Percentiles rank a stretch among this genome's conserved stretches.
phyloP scores from a whole-genome alignment of 2,329 filamentous ascomycete genomes.

The Cryphonectria carpinicola region DNA sequence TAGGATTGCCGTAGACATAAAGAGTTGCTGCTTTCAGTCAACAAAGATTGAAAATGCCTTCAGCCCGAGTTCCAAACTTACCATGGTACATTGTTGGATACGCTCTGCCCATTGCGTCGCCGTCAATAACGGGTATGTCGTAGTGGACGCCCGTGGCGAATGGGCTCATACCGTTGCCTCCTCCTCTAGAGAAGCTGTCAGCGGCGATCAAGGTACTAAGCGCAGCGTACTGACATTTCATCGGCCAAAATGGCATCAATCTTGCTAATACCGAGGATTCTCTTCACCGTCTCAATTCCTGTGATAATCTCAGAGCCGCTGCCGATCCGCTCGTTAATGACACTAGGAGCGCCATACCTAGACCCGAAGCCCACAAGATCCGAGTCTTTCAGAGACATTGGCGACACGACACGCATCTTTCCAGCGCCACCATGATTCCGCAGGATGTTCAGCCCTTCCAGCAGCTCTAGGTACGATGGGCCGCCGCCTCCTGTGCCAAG shows the following conservation, averaged over 20 bases:
- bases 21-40: slow-evolving; percentile 37
- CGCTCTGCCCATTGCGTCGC: slow-evolving; percentile 44
- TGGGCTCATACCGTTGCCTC: slow-evolving; percentile 44
- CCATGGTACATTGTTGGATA: slow-evolving; percentile 45
- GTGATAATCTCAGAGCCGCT: slow-evolving; percentile 43
- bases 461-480: slow-evolving; percentile 38
- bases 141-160: slow-evolving; percentile 41
- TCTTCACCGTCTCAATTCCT: slow-evolving; percentile 43
- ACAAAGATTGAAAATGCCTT: background rate
- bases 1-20: slow-evolving; percentile 43
- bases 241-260: slow-evolving; percentile 42
- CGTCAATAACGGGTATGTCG: slow-evolving; percentile 43
- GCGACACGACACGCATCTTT: slow-evolving; percentile 46
- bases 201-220: background rate
- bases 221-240: slow-evolving; percentile 41
- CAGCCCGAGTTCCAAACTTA: slow-evolving; percentile 22
- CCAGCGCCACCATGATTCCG: slow-evolving; percentile 37
- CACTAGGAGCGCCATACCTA: slow-evolving; percentile 50
- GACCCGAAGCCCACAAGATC: slow-evolving; percentile 48
- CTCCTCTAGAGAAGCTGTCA: slow-evolving; percentile 35
- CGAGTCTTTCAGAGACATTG: slow-evolving; percentile 42
- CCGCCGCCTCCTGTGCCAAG: slow-evolving; percentile 45
- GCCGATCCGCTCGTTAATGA: slow-evolving; percentile 44
- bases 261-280: slow-evolving; percentile 37
- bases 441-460: slow-evolving; percentile 40